Conservation (phyloP, 306 rosid genomes). For the Begonia peltatifolia region DNA sequence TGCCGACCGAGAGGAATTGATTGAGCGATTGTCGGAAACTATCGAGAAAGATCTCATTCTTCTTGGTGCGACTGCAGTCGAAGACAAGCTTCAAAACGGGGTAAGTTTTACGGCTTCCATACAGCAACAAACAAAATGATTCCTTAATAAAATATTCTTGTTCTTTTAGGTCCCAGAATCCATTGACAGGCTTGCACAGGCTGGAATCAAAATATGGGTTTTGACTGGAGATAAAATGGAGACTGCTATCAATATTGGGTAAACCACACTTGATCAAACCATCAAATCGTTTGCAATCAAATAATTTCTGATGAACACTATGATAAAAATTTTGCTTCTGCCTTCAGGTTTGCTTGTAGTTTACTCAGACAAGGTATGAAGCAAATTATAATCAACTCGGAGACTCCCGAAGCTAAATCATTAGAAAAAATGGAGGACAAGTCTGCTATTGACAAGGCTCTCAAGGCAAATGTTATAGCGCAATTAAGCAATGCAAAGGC, state of each 20-base stretch:
- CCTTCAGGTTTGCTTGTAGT: constrained; percentile 81
- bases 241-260: constrained; percentile 97
- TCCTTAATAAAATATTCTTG: not conserved
- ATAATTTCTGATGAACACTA: too few species aligned
- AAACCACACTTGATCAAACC: not conserved
- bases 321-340: not conserved
- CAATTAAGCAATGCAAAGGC: constrained; percentile 56
- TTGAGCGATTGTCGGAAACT: constrained; percentile 50
- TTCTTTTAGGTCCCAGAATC: constrained; percentile 83
- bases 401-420: constrained; percentile 61
- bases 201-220: constrained; percentile 98
- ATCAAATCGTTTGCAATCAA: too few species aligned
- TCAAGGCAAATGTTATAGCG: constrained; percentile 51
- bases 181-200: constrained; percentile 98
- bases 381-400: constrained; percentile 76
- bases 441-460: constrained; percentile 29
- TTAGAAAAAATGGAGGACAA: constrained; percentile 15
- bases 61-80: constrained; percentile 99
- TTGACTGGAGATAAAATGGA: constrained; percentile 99
- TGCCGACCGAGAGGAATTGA: constrained; percentile 57
- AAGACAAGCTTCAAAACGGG: constrained; percentile 97
- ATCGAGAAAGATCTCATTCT: constrained; percentile 84
- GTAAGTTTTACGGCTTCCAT: constrained; percentile 24
- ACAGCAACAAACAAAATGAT: not conserved
- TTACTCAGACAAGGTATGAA: constrained; percentile 94